Evolutionary conservation across 2,329 filamentous ascomycete species (phyloP), one percentile per base, ranked within the genome.

Genomic region (Colletotrichum ledebouriae): DNA sequence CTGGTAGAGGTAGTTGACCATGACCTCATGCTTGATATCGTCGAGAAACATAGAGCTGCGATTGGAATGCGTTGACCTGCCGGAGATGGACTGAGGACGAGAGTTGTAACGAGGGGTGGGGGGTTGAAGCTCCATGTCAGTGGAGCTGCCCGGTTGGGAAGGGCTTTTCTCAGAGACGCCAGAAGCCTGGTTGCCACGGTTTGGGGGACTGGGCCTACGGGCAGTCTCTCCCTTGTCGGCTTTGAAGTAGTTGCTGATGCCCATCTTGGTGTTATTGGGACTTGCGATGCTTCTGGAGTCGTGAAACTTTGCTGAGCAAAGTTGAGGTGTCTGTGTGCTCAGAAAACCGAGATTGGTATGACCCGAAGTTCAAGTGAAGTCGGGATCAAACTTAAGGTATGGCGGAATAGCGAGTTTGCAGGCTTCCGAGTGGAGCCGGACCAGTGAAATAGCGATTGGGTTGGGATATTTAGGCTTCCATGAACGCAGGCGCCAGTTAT

Each of bases 1-100:
- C 77, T 94, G 92, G 78, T 93, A 93, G 29, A 94, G 83, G 76
- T 93, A 93, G 79, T 92, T 94, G 69, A 92, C 91, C 91, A 94
- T 94, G 69, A 94, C 90, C 78, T 94, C 92, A 75, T 93, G 90
- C 78, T 91, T 92, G 78, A 93, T 91, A 70, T 92, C 90, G 68
- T 92, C 90, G 11, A 92, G 78, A 68, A 90, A 85, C 64, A 85
- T 79, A 44, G 86, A 87, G 74, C 84, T 88, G 55, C 78, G 78
- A 25, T 75, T 78, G 15, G 84, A 86, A 33, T 77, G 77, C 15
- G 78, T 77, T n/a, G 85, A 87, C 47, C 77, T 79, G 33, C 77
- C 83, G 0, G 84, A 85, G 37, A 86, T 75, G 0, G 87, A 90
- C 71, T 82, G 82, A 57, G 85, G 84, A 17, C 86, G 83, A 13